These are phyloP conservation scores for Lophiostoma macrostomum DNA, from an alignment of 495 filamentous ascomycete species.

Conservation along the genomic window DNA sequence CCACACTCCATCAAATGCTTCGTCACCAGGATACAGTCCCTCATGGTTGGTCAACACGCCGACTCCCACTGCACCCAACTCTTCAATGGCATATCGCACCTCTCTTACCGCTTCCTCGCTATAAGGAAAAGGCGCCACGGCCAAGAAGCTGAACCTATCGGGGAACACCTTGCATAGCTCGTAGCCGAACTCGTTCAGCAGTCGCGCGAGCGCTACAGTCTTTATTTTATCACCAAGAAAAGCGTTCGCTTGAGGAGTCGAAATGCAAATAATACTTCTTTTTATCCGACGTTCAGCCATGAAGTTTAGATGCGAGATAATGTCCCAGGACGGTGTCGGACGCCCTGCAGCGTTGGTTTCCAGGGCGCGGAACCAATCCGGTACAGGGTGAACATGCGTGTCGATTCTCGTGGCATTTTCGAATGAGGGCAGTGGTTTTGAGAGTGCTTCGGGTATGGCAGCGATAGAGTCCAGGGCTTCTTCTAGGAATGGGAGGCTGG, in stretches of 20 bases:
- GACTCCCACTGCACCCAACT: conserved; percentile 28
- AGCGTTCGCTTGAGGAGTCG: conserved; percentile 29
- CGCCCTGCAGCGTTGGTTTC: conserved; percentile 25
- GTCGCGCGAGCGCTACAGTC: conserved; percentile 26
- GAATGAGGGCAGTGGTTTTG: conserved; percentile 5
- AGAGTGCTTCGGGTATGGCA: neutral
- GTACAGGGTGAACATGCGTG: conserved; percentile 32
- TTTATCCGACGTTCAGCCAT: conserved; percentile 25
- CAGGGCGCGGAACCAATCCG: conserved; percentile 30
- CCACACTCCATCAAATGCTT: conserved; percentile 25
- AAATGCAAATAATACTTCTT: conserved; percentile 26
- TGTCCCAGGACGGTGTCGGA: conserved; percentile 28
- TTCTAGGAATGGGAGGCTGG: conserved; percentile 8
- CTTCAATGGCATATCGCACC: conserved; percentile 28
- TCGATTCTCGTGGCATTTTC: conserved; percentile 27
- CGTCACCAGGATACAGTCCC: conserved; percentile 30
- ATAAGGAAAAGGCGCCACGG: conserved; percentile 32
- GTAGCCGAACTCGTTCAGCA: conserved; percentile 32
- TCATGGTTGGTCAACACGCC: conserved; percentile 36
- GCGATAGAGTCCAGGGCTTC: conserved; percentile 9
- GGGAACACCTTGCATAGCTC: conserved; percentile 19
- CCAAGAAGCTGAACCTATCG: conserved; percentile 27
- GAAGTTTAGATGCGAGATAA: conserved; percentile 26
- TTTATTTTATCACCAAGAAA: conserved; percentile 25
- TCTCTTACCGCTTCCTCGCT: conserved; percentile 24